phyloP scores from a whole-genome alignment of 2,329 filamentous ascomycete species.

The Penicillium sp. region DNA sequence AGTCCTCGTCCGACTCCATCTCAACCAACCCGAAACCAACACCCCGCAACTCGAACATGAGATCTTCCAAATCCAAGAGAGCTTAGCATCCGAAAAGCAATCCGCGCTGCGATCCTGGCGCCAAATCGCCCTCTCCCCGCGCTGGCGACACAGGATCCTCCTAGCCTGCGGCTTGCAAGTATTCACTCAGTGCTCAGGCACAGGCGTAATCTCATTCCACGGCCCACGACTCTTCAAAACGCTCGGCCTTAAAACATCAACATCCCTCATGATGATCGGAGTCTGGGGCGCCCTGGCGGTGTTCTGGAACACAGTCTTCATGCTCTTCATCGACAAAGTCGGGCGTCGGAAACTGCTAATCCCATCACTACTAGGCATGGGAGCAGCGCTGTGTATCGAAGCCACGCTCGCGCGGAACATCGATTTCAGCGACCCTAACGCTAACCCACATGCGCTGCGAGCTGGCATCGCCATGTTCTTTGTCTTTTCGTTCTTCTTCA shows the following conservation, averaged over 20 bases:
- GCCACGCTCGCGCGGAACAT: conserved; percentile 42
- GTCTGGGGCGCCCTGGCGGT: conserved; percentile 52
- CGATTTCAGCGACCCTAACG: conserved; percentile 25
- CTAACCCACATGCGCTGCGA: conserved; percentile 40
- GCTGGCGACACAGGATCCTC: conserved; percentile 48
- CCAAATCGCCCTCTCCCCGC: conserved; percentile 43
- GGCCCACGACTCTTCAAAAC: conserved; percentile 45
- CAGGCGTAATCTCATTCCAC: conserved; percentile 49
- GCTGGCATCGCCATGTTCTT: conserved; percentile 51
- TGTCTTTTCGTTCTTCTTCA: conserved; percentile 48
- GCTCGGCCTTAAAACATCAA: conserved; percentile 45
- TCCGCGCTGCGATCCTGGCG: conserved; percentile 40
- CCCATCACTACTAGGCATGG: conserved; percentile 45
- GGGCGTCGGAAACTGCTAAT: conserved; percentile 52
- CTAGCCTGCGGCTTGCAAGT: conserved; percentile 51
- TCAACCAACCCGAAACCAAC: conserved; percentile 31
- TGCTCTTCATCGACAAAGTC: conserved; percentile 47
- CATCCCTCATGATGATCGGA: conserved; percentile 52
- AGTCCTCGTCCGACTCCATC: conserved; percentile 34
- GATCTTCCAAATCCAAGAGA: conserved; percentile 42
- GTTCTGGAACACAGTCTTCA: conserved; percentile 49
- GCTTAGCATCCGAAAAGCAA: conserved; percentile 38
- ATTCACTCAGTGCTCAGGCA: conserved; percentile 50
- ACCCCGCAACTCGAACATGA: conserved; percentile 41
- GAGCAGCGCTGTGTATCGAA: conserved; percentile 40